These are phyloP conservation scores for Aspergillus tubingensis DNA, from an alignment of 2,329 filamentous ascomycete genomes.

Conservation along the genomic window DNA sequence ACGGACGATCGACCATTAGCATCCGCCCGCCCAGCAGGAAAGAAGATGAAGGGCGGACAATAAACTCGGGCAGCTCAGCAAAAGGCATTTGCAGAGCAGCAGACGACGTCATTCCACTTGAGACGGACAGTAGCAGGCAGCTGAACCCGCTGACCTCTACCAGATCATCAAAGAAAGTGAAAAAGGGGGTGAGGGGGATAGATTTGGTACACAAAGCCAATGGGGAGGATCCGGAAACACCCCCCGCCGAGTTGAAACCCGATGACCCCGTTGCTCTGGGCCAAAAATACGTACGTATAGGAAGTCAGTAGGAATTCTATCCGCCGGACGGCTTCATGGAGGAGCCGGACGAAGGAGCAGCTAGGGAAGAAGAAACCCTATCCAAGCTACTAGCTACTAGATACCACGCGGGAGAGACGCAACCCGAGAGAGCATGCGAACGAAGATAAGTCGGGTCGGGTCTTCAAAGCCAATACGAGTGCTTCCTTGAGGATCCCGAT, in stretches of 20 bases:
- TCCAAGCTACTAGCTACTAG: neutral
- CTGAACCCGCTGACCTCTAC: neutral
- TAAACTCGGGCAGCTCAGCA: conserved; percentile 3
- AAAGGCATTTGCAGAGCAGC: neutral
- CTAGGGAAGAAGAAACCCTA: neutral
- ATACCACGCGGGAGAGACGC: conserved; percentile 16
- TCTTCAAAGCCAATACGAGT: conserved; percentile 1
- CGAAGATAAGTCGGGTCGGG: neutral
- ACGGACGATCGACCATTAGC: conserved; percentile 8
- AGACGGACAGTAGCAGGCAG: conserved; percentile 10
- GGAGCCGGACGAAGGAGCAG: neutral
- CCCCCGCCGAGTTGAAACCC: neutral
- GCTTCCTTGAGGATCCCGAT: neutral
- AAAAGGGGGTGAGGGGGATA: neutral
- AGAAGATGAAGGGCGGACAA: conserved; percentile 8
- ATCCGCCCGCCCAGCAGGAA: neutral
- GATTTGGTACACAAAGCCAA: neutral
- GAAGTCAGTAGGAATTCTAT: no score
- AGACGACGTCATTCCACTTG: conserved; percentile 25
- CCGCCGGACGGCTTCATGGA: neutral
- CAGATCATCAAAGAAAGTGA: neutral
- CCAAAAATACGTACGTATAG: neutral
- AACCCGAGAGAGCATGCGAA: conserved; percentile 10
- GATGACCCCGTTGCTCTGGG: neutral
- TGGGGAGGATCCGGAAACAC: neutral